Base-by-base conservation (phyloP, 75 land plant genomes). In the Isoetes taiwanensis region DNA sequence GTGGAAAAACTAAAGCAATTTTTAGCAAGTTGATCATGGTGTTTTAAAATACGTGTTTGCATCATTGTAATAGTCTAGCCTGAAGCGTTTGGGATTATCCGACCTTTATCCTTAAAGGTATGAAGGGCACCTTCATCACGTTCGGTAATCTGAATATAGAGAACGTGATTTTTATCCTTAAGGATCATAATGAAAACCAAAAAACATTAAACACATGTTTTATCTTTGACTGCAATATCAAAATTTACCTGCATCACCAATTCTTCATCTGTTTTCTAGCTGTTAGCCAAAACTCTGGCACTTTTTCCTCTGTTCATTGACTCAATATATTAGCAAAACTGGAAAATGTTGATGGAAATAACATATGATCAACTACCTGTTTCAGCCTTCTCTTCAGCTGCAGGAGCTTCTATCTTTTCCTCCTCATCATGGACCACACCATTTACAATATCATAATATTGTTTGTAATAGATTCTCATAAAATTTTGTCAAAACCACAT, bases 271-370 rank as follows among this genome's bases (percentile, higher is more conserved):
- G 77, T 80, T 62, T 86, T 86, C 94, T 75, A 33, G 94, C 94
- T 25, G 73, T 83, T 2, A 86, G 73, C 97, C 97, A 90, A 52
- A 90, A 90, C 41, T 78, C 84, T 19, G 97, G 97, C 0, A 90
- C 87, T 41, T 93, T 93, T 66, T 90, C 86, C 70, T 73, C 88
- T 89, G 68, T 33, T 4, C 6, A 46, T n/a, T n/a, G n/a, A n/a
- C n/a, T n/a, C n/a, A n/a, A n/a, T n/a, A n/a, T n/a, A n/a, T n/a
- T n/a, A n/a, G n/a, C n/a, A n/a, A n/a, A n/a, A n/a, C n/a, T n/a
- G n/a, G n/a, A n/a, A n/a, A n/a, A n/a, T n/a, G n/a, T n/a, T n/a
- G n/a, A n/a, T n/a, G n/a, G n/a, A n/a, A n/a, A n/a, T n/a, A n/a
- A n/a, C n/a, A n/a, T 19, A 46, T 14, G 14, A 37, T 37, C 14